Base-by-base conservation (phyloP, 2,329 filamentous ascomycete species). In the Cordyceps farinosa region DNA sequence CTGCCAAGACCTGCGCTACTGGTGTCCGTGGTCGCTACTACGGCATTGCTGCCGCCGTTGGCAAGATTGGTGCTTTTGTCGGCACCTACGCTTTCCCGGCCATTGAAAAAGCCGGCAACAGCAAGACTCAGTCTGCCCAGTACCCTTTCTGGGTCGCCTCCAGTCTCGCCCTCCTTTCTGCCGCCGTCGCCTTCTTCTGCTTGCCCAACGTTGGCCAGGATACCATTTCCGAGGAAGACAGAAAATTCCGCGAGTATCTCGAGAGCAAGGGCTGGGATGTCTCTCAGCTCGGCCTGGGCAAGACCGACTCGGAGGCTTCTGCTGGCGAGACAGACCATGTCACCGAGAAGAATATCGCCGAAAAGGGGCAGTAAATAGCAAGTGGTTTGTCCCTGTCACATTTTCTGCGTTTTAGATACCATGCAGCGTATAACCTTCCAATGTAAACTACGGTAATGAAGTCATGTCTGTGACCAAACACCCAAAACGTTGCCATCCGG, bases 131-230 rank as follows among this genome's bases (percentile, higher is more conserved):
- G 27, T 81, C 82, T 5, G 91, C 91, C 1, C 92, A 97, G 72
- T 92, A 96, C 68, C 92, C 92, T 0, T 97, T 97, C 78, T 97
- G 87, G 75, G 91, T 97, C n/a, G 88, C 88, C 2, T 90, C 88
- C 45, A 80, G 84, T 30, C 75, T 97, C 62, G 95, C 91, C 68
- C 75, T 96, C n/a, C 79, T 97, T 55, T 88, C 87, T 2, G 91
- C 90, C 0, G 75, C 48, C 27, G 73, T 79, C 11, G 69, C 80
- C 1, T 78, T 89, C 9, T 84, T 92, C 69, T 83, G 84, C 64
- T 75, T 97, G 56, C 93, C 93, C 0, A 78, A 90, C 54, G 89
- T 97, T 65, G 87, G 87, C n/a, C 84, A 96, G 77, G 90, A 97
- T 69, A 96, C 91, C 0, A 96, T 97, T 66, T 84, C 87, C 1